phyloP scores from a whole-genome alignment of 148 eudicot species.

The Spergularia marina region DNA sequence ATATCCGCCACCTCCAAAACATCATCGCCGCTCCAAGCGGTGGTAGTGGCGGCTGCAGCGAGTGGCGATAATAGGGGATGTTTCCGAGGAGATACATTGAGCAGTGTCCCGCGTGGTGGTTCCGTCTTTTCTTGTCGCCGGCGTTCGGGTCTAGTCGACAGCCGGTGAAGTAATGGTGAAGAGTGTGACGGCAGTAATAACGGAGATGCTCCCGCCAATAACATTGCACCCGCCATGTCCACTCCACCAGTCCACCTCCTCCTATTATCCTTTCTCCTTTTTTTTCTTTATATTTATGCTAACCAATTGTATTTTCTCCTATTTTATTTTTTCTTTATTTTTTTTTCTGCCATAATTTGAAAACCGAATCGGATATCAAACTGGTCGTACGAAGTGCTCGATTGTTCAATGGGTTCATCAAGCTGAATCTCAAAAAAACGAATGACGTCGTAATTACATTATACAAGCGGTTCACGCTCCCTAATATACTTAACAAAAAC shows the following conservation, averaged over 20 bases:
- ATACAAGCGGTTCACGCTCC: too few relatives aligned
- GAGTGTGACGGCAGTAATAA: too few relatives aligned
- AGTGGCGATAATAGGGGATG: background rate
- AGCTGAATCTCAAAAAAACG: too few relatives aligned
- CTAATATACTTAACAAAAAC: too few relatives aligned
- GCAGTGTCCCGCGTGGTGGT: background rate
- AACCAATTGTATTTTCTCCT: background rate
- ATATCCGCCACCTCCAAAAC: slow-evolving; percentile 53
- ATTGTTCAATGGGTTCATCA: too few relatives aligned
- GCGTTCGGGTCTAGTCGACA: background rate
- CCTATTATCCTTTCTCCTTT: background rate
- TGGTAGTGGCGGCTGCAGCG: slow-evolving; percentile 1
- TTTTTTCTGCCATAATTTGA: too few relatives aligned
- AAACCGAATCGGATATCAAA: too few relatives aligned
- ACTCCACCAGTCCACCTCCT: too few relatives aligned
- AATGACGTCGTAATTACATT: too few relatives aligned
- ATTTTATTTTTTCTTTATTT: too few relatives aligned
- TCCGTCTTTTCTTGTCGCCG: background rate
- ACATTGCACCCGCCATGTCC: background rate
- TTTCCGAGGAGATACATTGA: background rate
- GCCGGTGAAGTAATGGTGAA: background rate
- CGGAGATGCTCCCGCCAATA: slow-evolving; percentile 2
- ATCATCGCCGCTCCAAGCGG: slow-evolving; percentile 10
- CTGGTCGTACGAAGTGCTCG: too few relatives aligned
- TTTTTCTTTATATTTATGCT: background rate